Conservation (phyloP, 1,284 basidiomycete genomes). For the Marasmius oreades region DNA sequence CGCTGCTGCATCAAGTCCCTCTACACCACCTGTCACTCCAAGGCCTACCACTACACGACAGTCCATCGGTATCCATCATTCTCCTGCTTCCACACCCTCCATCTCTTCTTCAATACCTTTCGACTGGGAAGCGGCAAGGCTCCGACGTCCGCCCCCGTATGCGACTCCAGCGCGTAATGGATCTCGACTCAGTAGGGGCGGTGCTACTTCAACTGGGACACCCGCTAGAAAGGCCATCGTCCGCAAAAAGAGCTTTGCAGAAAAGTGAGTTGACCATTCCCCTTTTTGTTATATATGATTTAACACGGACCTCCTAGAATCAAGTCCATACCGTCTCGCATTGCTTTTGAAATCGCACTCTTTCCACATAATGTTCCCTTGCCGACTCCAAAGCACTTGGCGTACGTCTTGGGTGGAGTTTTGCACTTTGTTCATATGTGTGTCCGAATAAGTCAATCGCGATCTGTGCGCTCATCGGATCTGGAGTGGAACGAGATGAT, state of each 20-base stretch:
- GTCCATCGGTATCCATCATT: constrained; percentile 45
- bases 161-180: constrained; percentile 49
- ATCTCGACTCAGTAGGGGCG: constrained; percentile 32
- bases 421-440: constrained; percentile 67
- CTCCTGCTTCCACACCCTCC: constrained; percentile 59
- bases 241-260: constrained; percentile 56
- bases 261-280: constrained; percentile 42
- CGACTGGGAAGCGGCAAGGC: constrained; percentile 78
- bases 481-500: constrained; percentile 76
- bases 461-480: constrained; percentile 58
- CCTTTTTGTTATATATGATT: constrained; percentile 4
- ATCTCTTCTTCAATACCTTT: constrained; percentile 70
- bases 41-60: constrained; percentile 31
- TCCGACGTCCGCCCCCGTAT: constrained; percentile 65
- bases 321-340: constrained; percentile 57
- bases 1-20: constrained; percentile 31
- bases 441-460: constrained; percentile 56
- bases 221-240: constrained; percentile 47
- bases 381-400: constrained; percentile 60
- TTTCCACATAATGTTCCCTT: constrained; percentile 75
- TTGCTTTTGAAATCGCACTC: constrained; percentile 69
- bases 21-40: constrained; percentile 34
- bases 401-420: constrained; percentile 57
- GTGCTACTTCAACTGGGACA: constrained; percentile 35
- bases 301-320: constrained; percentile 37